Conservation (phyloP, 805 yeast genomes). For the Phaffomyces thermotolerans region DNA sequence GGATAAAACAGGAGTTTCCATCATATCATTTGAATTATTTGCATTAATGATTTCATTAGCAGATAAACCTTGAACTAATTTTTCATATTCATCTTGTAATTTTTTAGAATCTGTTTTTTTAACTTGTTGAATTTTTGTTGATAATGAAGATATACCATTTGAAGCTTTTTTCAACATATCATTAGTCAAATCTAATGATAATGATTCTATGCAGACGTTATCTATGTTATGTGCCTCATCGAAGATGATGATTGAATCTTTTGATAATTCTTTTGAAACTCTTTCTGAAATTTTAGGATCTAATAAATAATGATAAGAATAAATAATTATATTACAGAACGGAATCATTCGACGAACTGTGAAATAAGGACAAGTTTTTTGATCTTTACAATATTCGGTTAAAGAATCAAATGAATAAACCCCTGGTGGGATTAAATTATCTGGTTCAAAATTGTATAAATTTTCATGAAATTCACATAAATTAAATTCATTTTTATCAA, state of each 20-base stretch:
- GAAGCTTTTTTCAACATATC: slow-evolving; percentile 83
- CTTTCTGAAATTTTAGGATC: slow-evolving; percentile 97
- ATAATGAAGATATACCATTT: slow-evolving; percentile 73
- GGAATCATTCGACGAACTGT: slow-evolving; percentile 98
- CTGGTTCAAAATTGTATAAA: slow-evolving; percentile 78
- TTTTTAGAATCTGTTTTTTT: slow-evolving; percentile 76
- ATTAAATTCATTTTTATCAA: slow-evolving; percentile 43
- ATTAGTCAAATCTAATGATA: slow-evolving; percentile 87
- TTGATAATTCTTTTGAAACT: slow-evolving; percentile 85
- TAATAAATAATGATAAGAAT: slow-evolving; percentile 90
- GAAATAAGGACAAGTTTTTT: slow-evolving; percentile 90
- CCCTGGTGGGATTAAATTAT: slow-evolving; percentile 83
- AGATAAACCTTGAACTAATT: slow-evolving; percentile 81
- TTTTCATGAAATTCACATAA: slow-evolving; percentile 91
- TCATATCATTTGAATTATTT: slow-evolving; percentile 58
- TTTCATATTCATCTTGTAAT: slow-evolving; percentile 85
- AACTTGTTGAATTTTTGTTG: slow-evolving; percentile 78
- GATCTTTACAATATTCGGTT: slow-evolving; percentile 65
- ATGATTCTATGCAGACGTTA: slow-evolving; percentile 95
- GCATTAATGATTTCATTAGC: slow-evolving; percentile 65
- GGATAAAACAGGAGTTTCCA: slow-evolving; percentile 84
- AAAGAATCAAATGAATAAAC: slow-evolving; percentile 90
- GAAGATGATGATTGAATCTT: slow-evolving; percentile 88
- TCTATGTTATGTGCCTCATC: slow-evolving; percentile 99
- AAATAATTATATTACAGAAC: slow-evolving; percentile 86